Percentiles rank a stretch among this genome's conserved stretches.
phyloP scores from a whole-genome alignment of 768 basidiomycete genomes.

The Boletus rufocinnamomeus region DNA sequence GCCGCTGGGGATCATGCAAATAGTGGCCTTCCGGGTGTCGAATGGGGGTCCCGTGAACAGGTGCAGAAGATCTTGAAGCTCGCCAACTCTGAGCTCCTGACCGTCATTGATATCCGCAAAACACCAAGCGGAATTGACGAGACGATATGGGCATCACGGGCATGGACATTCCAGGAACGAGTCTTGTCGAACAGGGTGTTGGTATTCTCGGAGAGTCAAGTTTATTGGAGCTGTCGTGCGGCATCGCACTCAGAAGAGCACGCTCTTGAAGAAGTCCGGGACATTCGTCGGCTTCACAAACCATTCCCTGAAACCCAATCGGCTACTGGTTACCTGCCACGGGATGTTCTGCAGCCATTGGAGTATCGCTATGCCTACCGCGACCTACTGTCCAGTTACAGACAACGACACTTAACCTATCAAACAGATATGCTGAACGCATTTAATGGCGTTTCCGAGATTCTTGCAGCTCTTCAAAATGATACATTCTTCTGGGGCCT shows the following conservation, averaged over 20 bases:
- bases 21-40: slow-evolving; percentile 15
- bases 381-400: slow-evolving; percentile 4
- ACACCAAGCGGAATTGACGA: not conserved
- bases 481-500: slow-evolving; percentile 20
- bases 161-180: slow-evolving; percentile 27
- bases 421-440: slow-evolving; percentile 22
- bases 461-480: slow-evolving; percentile 9
- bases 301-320: too few species aligned
- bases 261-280: slow-evolving; percentile 5
- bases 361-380: not conserved
- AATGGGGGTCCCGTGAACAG: slow-evolving; percentile 2
- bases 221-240: slow-evolving; percentile 20
- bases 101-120: slow-evolving; percentile 8
- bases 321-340: too few species aligned
- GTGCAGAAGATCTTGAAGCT: slow-evolving; percentile 15
- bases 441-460: slow-evolving; percentile 18
- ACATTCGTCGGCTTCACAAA: not conserved
- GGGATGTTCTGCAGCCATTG: too few species aligned
- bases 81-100: slow-evolving; percentile 11
- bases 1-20: slow-evolving; percentile 13
- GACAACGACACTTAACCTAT: slow-evolving; percentile 14
- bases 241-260: slow-evolving; percentile 16
- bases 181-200: slow-evolving; percentile 16
- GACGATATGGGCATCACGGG: slow-evolving; percentile 15
- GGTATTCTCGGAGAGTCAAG: slow-evolving; percentile 21